A percentile compares a stretch with the other conserved stretches of the same genome.
Evolutionary conservation across 164 flowering plant genomes (phyloP).

Genomic region (Vitis rotundifolia): DNA sequence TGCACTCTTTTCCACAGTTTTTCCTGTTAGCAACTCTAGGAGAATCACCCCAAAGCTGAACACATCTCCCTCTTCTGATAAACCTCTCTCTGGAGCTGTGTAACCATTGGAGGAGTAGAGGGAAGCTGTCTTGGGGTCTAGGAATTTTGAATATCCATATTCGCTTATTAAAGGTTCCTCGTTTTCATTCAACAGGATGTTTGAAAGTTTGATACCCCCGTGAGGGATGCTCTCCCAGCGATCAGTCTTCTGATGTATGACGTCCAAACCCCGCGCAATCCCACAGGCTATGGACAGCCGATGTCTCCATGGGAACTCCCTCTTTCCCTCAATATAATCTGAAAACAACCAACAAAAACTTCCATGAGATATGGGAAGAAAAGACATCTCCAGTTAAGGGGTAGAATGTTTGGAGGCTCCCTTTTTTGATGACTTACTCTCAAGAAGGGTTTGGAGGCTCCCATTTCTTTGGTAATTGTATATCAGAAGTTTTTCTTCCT

Average conservation of each 20-base stretch:
- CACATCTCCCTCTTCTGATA: slow-evolving; percentile 51
- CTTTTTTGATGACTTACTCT: slow-evolving; percentile 43
- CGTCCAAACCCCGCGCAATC: slow-evolving; percentile 49
- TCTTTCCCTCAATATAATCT: slow-evolving; percentile 48
- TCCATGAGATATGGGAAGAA: neutral
- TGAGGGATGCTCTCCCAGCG: slow-evolving; percentile 35
- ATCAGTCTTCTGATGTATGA: slow-evolving; percentile 29
- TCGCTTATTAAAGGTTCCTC: slow-evolving; percentile 55
- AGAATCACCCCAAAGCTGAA: slow-evolving; percentile 63
- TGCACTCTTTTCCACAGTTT: slow-evolving; percentile 47
- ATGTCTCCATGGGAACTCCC: slow-evolving; percentile 52
- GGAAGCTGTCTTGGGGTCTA: slow-evolving; percentile 34
- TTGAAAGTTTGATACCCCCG: slow-evolving; percentile 67
- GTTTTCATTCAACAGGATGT: slow-evolving; percentile 44
- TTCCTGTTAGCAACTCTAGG: slow-evolving; percentile 57
- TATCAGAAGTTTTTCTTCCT: slow-evolving; percentile 51
- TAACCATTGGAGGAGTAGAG: slow-evolving; percentile 37
- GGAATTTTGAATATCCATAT: slow-evolving; percentile 42
- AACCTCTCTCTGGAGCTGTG: slow-evolving; percentile 45
- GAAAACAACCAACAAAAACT: slow-evolving; percentile 14
- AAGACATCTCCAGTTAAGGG: neutral
- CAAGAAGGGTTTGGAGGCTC: slow-evolving; percentile 48
- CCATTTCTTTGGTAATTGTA: slow-evolving; percentile 56
- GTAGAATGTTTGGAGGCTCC: slow-evolving; percentile 37
- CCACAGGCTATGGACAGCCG: slow-evolving; percentile 53